Evolutionary conservation across 352 stramenopile genomes (phyloP), one percentile per base, ranked within the genome.

Genomic region (Lagenidium giganteum): DNA sequence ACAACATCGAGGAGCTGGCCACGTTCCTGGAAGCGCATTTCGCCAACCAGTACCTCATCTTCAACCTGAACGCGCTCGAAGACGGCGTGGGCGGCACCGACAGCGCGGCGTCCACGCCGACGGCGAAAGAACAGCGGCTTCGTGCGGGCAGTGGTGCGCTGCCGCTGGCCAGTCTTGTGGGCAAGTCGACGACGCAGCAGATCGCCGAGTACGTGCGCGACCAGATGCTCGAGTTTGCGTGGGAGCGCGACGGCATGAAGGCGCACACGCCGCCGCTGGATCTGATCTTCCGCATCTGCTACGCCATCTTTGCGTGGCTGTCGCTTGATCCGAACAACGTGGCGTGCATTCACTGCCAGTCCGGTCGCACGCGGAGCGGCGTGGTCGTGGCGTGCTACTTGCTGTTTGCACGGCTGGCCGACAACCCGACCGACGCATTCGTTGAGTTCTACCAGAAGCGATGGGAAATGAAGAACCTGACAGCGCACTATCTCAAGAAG

Each of bases 341-440:
- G 5, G 84, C 82, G 8, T 59, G 95, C 11, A 49, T 97, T 11
- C 90, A 95, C 49, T 98, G 92, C 57, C 61, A 78, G 42, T 95
- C 95, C 22, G 94, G 94, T 5, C 97, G 97, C 60, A 97, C 90
- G 17, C 73, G 89, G 21, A 98, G 81, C 17, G 91, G 87, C 6
- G 87, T 98, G 43, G 81, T 96, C 0, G 69, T 96, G 14, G 95
- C 93, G 9, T 97, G 89, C 43, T 98, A 97, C 49, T 51, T 98
- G 37, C 78, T 95, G 25, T 98, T 95, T 72, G 51, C 76, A 33
- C 50, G 70, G 9, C 57, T 87, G 18, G 73, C 71, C 12, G 57
- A 87, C 26, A 70, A 92, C 26, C 70, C 75, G 6, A 74, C 74
- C 9, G 67, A 94, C 22, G 92, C 91, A 5, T 97, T 98, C 53